phyloP scores from a whole-genome alignment of 306 rosid species.

The Corylus americana region DNA sequence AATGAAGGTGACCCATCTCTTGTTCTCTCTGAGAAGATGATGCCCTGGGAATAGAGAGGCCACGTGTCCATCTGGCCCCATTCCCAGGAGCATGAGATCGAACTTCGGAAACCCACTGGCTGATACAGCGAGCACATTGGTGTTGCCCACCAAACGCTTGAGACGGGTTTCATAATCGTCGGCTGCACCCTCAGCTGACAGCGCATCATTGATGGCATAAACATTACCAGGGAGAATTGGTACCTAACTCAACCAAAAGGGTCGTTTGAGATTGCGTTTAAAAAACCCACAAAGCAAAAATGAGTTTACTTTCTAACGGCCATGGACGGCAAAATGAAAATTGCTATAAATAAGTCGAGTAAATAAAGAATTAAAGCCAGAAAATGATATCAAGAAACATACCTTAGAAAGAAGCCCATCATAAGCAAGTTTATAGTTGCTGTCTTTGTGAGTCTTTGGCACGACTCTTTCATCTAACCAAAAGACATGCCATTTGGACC shows the following conservation, averaged over 20 bases:
- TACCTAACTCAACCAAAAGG: conserved; percentile 45
- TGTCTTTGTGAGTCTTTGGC: too few relatives aligned
- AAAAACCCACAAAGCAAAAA: too few relatives aligned
- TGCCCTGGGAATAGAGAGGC: conserved; percentile 97
- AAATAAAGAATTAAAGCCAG: neutral
- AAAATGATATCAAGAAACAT: too few relatives aligned
- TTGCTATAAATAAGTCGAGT: neutral
- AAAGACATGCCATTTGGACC: too few relatives aligned
- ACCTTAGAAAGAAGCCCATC: too few relatives aligned
- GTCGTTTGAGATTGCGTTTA: too few relatives aligned
- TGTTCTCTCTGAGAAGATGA: conserved; percentile 68
- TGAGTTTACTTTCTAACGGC: neutral
- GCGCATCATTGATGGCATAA: conserved; percentile 78
- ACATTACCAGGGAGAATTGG: conserved; percentile 62
- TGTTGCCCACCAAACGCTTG: conserved; percentile 59
- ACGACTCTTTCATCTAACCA: too few relatives aligned
- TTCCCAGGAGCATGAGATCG: conserved; percentile 89
- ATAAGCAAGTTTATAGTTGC: too few relatives aligned
- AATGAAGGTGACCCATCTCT: conserved; percentile 81
- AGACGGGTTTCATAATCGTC: conserved; percentile 84
- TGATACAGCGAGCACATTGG: conserved; percentile 44
- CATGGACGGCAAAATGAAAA: too few relatives aligned
- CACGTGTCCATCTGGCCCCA: conserved; percentile 98
- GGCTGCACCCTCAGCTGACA: conserved; percentile 88
- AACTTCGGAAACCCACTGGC: conserved; percentile 77